phyloP scores from a whole-genome alignment of 805 yeast genomes.

The Candida oleophila region DNA sequence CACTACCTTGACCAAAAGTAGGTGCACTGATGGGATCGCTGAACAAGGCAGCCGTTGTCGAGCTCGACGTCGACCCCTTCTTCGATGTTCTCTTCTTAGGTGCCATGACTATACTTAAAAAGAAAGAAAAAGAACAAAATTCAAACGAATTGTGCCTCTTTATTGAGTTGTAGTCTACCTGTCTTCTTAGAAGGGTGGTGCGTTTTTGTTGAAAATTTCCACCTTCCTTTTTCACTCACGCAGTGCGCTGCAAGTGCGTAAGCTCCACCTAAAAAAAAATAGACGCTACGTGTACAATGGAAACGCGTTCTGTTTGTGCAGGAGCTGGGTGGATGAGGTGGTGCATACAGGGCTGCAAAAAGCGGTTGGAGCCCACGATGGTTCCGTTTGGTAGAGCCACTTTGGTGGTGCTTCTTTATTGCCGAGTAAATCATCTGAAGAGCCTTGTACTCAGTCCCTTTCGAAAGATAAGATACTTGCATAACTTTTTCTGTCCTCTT shows the following conservation, averaged over 20 bases:
- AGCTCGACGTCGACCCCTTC: background rate
- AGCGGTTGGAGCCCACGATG: background rate
- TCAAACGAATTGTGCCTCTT: background rate
- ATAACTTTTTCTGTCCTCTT: too few relatives aligned
- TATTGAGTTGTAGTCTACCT: background rate
- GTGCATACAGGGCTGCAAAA: background rate
- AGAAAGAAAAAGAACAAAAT: background rate
- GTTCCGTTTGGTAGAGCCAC: too few relatives aligned
- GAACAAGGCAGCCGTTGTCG: background rate
- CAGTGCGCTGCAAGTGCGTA: too few relatives aligned
- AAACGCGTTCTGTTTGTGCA: background rate
- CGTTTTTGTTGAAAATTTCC: background rate
- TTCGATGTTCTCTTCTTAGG: background rate
- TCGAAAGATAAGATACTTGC: too few relatives aligned
- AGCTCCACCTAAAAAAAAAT: too few relatives aligned
- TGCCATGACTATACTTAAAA: constrained; percentile 1
- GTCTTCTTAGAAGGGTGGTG: background rate
- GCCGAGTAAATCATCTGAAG: background rate
- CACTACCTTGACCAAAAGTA: background rate
- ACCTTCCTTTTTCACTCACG: background rate
- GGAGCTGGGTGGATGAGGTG: too few relatives aligned
- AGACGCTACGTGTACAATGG: background rate
- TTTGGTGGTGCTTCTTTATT: background rate
- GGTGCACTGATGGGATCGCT: constrained; percentile 2
- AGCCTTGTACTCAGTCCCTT: too few relatives aligned